Evolutionary conservation across 306 rosid genomes (phyloP), one percentile per base, ranked within the genome.

Genomic region (Dalbergia cultrata): DNA sequence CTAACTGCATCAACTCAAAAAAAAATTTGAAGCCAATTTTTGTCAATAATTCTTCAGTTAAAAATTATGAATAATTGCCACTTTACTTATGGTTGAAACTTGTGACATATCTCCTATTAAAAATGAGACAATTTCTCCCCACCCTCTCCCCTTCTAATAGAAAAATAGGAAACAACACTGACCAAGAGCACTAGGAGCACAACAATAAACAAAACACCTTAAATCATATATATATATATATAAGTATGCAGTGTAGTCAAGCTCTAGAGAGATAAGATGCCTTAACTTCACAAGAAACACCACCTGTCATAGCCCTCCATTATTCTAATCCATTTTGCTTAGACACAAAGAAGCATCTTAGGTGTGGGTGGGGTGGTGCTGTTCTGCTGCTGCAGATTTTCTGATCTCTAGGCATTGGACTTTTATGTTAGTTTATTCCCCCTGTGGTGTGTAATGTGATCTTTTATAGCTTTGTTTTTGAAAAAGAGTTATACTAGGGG

Each of bases 401-500:
- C 90, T 77, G 83, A 87, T 87, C 90, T 87, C 90, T 17, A 87
- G 90, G 86, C 82, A 78, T 63, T 86, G 2, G 67, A 73, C 77
- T 73, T 73, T 53, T 80, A 77, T 31, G 18, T 68, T 86, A 77
- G 35, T 80, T 77, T 76, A 86, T 71, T 80, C 80, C 59, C 52
- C 31, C 50, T 7, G 9, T 57, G 6, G 2, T 37, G 22, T 56
- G 16, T 53, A 7, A 7, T 73, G 66, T 70, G 35, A 43, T 22
- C 56, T 76, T 76, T 70, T 64, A 83, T 14, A 66, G 13, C 81
- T 47, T 80, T 50, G 64, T 66, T 83, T 69, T 47, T 37, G 26
- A 47, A 37, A 64, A 22, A 64, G 13, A 39, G 54, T 54, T 77
- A 17, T 49, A 54, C 9, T 41, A 43, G 5, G 14, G 3, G 13